A percentile compares a stretch with the other conserved stretches of the same genome.
Evolutionary conservation across 805 yeast genomes (phyloP).

Genomic region (Cyberlindnera maritima): DNA sequence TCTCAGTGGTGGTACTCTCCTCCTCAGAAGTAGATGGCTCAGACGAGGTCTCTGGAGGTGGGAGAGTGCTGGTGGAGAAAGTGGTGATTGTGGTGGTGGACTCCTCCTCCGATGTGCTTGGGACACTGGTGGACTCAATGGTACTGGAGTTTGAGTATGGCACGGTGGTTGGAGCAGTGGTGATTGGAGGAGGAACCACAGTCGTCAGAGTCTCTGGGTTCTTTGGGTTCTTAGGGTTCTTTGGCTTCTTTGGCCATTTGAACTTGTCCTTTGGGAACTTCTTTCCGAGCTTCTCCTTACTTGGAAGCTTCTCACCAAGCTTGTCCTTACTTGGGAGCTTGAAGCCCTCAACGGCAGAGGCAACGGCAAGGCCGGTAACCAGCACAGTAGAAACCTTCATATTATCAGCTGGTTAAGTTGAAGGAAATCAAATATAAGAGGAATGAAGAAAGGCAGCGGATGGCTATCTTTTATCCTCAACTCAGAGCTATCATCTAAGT

Average conservation of each 20-base stretch:
- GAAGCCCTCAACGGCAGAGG: neutral
- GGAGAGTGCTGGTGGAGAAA: neutral
- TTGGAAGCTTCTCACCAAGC: neutral
- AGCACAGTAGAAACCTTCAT: neutral
- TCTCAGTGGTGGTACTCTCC: neutral
- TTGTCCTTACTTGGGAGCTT: neutral
- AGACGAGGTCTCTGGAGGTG: neutral
- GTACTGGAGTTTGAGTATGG: neutral
- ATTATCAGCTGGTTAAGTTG: no score
- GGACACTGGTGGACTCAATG: no score
- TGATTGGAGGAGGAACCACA: neutral
- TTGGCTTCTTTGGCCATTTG: neutral
- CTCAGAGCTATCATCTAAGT: no score
- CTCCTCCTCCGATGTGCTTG: neutral
- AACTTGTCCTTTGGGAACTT: neutral
- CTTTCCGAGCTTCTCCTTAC: neutral
- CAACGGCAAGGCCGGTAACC: neutral
- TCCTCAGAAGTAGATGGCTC: neutral
- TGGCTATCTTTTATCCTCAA: no score
- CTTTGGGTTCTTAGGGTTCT: slow-evolving; percentile 3
- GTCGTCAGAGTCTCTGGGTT: neutral
- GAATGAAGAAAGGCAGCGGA: no score
- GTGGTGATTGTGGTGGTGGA: neutral
- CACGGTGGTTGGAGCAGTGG: neutral
- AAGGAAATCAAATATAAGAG: no score